Base-by-base conservation (phyloP, 1,139 yeast genomes). In the Sugiyamaella sp. region DNA sequence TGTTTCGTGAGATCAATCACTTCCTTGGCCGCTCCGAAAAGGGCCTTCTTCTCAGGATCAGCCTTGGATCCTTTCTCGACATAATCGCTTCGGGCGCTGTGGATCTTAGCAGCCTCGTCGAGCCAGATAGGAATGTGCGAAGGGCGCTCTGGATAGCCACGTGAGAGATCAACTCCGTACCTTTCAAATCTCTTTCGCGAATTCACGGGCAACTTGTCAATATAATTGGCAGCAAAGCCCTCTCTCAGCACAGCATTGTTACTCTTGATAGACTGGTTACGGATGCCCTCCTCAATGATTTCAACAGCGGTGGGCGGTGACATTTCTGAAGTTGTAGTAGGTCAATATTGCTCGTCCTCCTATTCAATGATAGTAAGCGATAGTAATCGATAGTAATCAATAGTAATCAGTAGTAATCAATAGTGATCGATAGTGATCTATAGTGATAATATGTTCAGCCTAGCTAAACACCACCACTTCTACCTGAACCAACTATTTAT, bases 41-140 rank as follows among this genome's bases (percentile, higher is more conserved):
- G 65, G 4, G 80, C 79, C 64, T 76, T 78, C 71, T 79, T 79
- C 57, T 78, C 81, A 4, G 80, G 80, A 59, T 79, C 82, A 32
- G 82, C 83, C 60, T 74, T 49, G 17, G 40, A 12, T 41, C 79
- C 83, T 58, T 82, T 66, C 57, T 78, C 82, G 51, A 73, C 66
- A 59, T 74, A 80, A 17, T 59, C 57, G 60, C 65, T 69, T 25
- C 70, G 78, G 51, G 71, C 65, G 53, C 70, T 69, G 65, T 83
- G 74, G 41, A 80, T 70, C 6, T 69, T 72, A 52, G 56, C 66
- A 2, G 83, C 84, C 58, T 81, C 83, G 59, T 81, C 84, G 16
- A 80, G 66, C 61, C 70, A 81, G 27, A 74, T 71, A n/a, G 85
- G 84, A 48, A 79, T 73, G 35, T 54, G 52, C 17, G 65, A 60